Percentiles rank a stretch among this genome's conserved stretches.
Conservation (phyloP, 2,329 filamentous ascomycete species). For the Sphaerostilbella broomeana region DNA sequence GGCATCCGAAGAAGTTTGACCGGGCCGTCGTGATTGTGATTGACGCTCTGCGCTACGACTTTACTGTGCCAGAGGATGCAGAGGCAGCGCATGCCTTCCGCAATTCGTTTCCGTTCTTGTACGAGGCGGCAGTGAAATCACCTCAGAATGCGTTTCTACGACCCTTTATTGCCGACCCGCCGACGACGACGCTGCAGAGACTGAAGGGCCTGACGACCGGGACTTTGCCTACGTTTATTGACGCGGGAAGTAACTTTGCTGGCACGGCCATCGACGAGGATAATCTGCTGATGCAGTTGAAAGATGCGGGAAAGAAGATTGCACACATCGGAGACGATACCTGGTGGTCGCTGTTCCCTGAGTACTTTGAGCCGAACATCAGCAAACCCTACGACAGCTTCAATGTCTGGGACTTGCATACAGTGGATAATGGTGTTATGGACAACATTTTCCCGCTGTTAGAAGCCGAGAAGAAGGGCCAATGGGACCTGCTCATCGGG, state of each 20-base stretch:
- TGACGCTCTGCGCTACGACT: constrained; percentile 93
- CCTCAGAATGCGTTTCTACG: constrained; percentile 82
- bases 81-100: constrained; percentile 55
- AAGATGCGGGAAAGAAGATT: constrained; percentile 61
- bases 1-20: constrained; percentile 91
- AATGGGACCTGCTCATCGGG: constrained; percentile 93
- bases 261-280: constrained; percentile 95
- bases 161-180: constrained; percentile 95
- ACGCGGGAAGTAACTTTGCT: constrained; percentile 90
- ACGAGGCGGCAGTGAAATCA: constrained; percentile 68
- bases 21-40: constrained; percentile 87
- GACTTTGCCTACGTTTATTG: constrained; percentile 88
- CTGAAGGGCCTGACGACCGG: constrained; percentile 93
- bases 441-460: constrained; percentile 86
- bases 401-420: constrained; percentile 97
- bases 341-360: constrained; percentile 89
- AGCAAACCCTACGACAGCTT: constrained; percentile 92
- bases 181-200: constrained; percentile 85
- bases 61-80: constrained; percentile 68
- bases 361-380: constrained; percentile 82
- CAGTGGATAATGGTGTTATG: constrained; percentile 89
- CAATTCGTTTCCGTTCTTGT: constrained; percentile 78
- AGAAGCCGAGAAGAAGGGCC: constrained; percentile 51
- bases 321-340: constrained; percentile 98
- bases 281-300: constrained; percentile 61